Percentiles rank a stretch among this genome's conserved stretches.
These are phyloP conservation scores for Malus hybrid DNA, from an alignment of 331 rosid species.

Conservation along the genomic window DNA sequence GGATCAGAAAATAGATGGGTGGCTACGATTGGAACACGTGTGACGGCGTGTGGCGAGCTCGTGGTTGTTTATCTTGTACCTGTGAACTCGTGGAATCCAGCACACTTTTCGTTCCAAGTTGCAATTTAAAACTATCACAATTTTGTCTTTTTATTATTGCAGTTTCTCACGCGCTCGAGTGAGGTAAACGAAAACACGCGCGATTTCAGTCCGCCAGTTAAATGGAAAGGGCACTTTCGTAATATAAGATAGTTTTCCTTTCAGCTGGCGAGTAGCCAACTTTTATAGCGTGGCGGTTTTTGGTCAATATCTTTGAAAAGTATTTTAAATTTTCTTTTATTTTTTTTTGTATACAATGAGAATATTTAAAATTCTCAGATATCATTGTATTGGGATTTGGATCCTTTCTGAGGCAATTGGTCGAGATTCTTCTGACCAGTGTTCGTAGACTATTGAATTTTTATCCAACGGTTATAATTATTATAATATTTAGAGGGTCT, in stretches of 20 bases:
- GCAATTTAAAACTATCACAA: not conserved
- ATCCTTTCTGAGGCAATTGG: too few species aligned
- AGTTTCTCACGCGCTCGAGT: not conserved
- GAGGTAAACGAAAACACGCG: not conserved
- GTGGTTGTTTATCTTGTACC: slow-evolving; percentile 37
- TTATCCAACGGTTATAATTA: too few species aligned
- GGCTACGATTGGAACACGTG: not conserved
- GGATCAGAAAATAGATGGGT: slow-evolving; percentile 15
- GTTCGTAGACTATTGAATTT: too few species aligned
- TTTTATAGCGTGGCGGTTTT: not conserved
- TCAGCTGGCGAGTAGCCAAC: not conserved
- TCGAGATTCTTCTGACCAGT: too few species aligned
- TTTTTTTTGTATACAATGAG: too few species aligned
- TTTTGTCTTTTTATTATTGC: not conserved
- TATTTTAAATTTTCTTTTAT: too few species aligned
- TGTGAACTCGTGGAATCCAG: slow-evolving; percentile 1
- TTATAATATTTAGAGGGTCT: too few species aligned
- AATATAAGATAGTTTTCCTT: not conserved
- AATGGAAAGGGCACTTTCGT: not conserved
- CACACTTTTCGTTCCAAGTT: slow-evolving; percentile 22
- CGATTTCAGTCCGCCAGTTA: not conserved
- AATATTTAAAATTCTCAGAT: too few species aligned
- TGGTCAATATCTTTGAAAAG: not conserved
- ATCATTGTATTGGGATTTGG: too few species aligned
- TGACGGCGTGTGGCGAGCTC: slow-evolving; percentile 57